These are phyloP conservation scores for Yamadazyma endophytica DNA, from an alignment of 805 yeast species.

Conservation along the genomic window DNA sequence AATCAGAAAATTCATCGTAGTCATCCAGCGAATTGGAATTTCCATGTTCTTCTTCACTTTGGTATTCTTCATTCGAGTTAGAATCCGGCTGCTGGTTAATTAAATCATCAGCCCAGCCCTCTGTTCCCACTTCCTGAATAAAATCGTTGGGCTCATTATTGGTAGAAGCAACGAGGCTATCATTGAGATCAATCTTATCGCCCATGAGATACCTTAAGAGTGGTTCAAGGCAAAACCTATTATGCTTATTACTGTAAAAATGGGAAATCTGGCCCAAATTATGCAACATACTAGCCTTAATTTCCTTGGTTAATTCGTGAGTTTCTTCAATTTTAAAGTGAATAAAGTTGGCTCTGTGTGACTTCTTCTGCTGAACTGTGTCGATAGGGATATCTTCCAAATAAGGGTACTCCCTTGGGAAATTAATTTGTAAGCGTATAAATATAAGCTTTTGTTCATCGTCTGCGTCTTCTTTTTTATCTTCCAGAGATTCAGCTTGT, in stretches of 20 bases:
- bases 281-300: constrained; percentile 47
- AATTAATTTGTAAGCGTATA: constrained; percentile 62
- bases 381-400: constrained; percentile 37
- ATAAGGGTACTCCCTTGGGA: constrained; percentile 73
- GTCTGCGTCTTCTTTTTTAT: constrained; percentile 5
- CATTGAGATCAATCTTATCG: constrained; percentile 53
- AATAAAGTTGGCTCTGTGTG: constrained; percentile 20
- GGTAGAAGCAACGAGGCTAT: constrained; percentile 22
- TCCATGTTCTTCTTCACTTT: constrained; percentile 23
- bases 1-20: constrained; percentile 28
- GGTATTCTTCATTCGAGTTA: constrained; percentile 20
- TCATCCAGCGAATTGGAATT: constrained; percentile 21
- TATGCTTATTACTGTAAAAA: constrained; percentile 49
- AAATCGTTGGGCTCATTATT: constrained; percentile 21
- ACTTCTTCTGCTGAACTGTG: constrained; percentile 12
- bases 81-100: constrained; percentile 33
- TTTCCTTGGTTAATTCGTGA: constrained; percentile 53
- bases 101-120: constrained; percentile 41
- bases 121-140: constrained; percentile 32
- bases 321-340: constrained; percentile 73
- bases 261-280: constrained; percentile 53
- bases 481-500: background rate
- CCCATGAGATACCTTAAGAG: constrained; percentile 77
- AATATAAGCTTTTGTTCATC: constrained; percentile 49
- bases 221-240: constrained; percentile 73